Percentiles rank a stretch among this genome's conserved stretches.
These are phyloP conservation scores for Daldinia bambusicola DNA, from an alignment of 495 filamentous ascomycete species.

Conservation along the genomic window DNA sequence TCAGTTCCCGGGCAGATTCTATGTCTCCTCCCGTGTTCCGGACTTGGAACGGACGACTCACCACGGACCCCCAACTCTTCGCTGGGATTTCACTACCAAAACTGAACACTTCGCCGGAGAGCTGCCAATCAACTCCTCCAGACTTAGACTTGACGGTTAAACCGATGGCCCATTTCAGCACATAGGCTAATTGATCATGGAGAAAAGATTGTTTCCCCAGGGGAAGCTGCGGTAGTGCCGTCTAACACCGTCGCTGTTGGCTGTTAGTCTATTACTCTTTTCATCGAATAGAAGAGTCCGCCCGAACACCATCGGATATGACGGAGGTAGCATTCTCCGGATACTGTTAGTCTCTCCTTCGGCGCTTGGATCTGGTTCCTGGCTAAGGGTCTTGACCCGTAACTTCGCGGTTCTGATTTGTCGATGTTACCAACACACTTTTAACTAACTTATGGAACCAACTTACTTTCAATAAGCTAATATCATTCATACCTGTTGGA, in stretches of 20 bases:
- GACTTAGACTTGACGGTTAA: constrained; percentile 2
- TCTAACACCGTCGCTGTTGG: background rate
- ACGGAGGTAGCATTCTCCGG: constrained; percentile 21
- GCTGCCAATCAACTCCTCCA: constrained; percentile 5
- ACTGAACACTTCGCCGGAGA: constrained; percentile 23
- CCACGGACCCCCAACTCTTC: constrained; percentile 41
- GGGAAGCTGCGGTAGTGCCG: background rate
- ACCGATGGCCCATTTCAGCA: constrained; percentile 6
- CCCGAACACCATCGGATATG: constrained; percentile 8
- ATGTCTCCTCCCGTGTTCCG: constrained; percentile 32
- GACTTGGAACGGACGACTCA: constrained; percentile 39
- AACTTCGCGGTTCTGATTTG: background rate
- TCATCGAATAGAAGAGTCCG: background rate
- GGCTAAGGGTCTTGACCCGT: background rate
- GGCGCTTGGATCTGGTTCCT: background rate
- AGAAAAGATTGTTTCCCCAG: background rate
- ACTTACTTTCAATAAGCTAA: background rate
- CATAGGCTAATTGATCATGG: background rate
- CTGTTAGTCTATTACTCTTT: background rate
- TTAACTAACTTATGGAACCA: background rate
- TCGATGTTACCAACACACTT: background rate
- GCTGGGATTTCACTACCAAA: background rate
- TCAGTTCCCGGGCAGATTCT: constrained; percentile 11
- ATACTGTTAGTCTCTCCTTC: background rate
- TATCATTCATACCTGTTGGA: background rate